Base-by-base conservation (phyloP, 495 filamentous ascomycete genomes). In the Polyplosphaeria fusca region DNA sequence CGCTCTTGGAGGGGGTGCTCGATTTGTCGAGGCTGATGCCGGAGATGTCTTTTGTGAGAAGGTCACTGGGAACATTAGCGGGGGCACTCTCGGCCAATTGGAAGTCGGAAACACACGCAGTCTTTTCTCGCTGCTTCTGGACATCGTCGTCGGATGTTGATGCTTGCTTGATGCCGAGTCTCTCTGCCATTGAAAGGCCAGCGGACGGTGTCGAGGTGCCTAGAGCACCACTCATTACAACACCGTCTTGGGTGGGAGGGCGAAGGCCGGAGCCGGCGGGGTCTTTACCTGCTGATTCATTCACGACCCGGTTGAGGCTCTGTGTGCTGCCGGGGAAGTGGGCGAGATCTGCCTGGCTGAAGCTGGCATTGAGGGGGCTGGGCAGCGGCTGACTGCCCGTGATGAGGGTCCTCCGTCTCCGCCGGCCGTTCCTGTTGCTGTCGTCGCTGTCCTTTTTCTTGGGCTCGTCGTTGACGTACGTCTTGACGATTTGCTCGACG, bases 341-440 rank as follows among this genome's bases (percentile, higher is more conserved):
- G 64, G 82, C 73, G 11, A 86, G 70, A 61, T 92, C 88, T 60
- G 79, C 68, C 61, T 87, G 83, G 65, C 81, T 86, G 73, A 97
- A 98, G 71, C 77, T 92, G 25, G 90, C 86, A 68, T 95, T 95
- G 52, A 99, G 79, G 14, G 93, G 93, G 67, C 91, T 96, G 19
- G 93, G 93, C 59, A 99, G 77, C 39, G 93, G 93, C 70, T 99
- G 93, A 68, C 90, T 96, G 68, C 93, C 93, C 0, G 93, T 97
- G 70, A 99, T 97, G 35, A 99, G 77, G 2, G 93, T 98, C 66
- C 93, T 80, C 65, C 94, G 81, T 70, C 93, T 82, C 67, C 91
- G 77, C 25, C 94, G 85, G n/a, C 94, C 91, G 73, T 97, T 97
- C 54, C 90, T 82, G 65, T 94, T 88, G 43, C 42, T 46, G 61